Percentiles rank a stretch among this genome's conserved stretches.
These are phyloP conservation scores for Musa troglodytarum DNA, from an alignment of 176 grass and related monocot species.

Conservation along the genomic window DNA sequence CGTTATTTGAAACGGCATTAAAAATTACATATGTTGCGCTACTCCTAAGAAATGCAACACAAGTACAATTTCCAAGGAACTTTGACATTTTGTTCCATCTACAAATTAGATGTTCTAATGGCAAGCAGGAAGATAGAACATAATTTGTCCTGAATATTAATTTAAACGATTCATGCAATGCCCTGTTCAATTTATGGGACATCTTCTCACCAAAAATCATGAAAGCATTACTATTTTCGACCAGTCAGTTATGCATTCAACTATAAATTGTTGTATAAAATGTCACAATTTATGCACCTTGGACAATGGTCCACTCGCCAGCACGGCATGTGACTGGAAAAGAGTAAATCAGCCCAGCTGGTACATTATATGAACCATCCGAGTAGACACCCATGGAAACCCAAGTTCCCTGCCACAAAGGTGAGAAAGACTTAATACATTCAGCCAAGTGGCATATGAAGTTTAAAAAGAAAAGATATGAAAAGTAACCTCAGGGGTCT, in stretches of 20 bases:
- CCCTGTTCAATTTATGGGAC: no score
- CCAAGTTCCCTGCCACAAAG: slow-evolving; percentile 52
- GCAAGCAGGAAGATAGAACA: no score
- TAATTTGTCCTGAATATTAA: no score
- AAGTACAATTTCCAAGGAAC: no score
- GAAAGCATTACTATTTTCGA: neutral
- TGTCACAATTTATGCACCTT: slow-evolving; percentile 38
- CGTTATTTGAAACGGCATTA: no score
- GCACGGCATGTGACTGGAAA: slow-evolving; percentile 78
- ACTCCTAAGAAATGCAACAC: no score
- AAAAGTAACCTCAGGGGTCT: slow-evolving; percentile 68
- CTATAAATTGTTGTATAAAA: no score
- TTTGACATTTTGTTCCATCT: no score
- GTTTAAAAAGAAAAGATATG: neutral
- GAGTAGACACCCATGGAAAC: slow-evolving; percentile 98
- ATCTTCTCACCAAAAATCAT: no score
- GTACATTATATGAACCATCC: slow-evolving; percentile 92
- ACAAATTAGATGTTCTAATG: no score
- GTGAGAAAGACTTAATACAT: neutral
- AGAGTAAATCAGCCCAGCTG: slow-evolving; percentile 85
- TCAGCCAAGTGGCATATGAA: neutral
- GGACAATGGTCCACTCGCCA: slow-evolving; percentile 84
- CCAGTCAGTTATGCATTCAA: neutral
- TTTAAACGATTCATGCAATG: no score
- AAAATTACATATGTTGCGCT: no score